phyloP scores from a whole-genome alignment of 495 filamentous ascomycete genomes.

The Penicillium psychrofluorescens region DNA sequence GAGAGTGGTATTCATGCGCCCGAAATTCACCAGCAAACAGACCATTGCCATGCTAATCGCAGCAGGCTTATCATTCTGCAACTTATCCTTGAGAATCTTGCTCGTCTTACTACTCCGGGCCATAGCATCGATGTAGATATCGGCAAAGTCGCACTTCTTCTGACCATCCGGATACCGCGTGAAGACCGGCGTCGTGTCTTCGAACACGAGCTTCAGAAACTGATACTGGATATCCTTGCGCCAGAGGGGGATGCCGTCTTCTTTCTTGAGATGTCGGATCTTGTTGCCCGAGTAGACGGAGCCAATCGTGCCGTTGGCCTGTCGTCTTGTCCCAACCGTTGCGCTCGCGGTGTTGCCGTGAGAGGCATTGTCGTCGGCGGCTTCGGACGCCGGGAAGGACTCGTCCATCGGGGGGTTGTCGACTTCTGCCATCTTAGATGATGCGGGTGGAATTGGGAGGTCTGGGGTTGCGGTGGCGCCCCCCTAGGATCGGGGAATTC shows the following conservation, averaged over 20 bases:
- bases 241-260: conserved; percentile 95
- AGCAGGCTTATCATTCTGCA: conserved; percentile 83
- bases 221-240: conserved; percentile 96
- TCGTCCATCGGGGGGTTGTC: conserved; percentile 38
- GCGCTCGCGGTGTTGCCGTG: conserved; percentile 47
- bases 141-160: conserved; percentile 77
- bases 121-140: conserved; percentile 98
- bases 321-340: conserved; percentile 53
- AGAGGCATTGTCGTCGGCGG: conserved; percentile 33
- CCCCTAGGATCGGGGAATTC: conserved; percentile 11
- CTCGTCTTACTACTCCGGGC: conserved; percentile 97
- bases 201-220: conserved; percentile 86
- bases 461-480: conserved; percentile 6
- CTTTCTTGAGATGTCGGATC: conserved; percentile 93
- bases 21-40: conserved; percentile 93
- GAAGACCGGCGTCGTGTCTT: conserved; percentile 77
- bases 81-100: conserved; percentile 95
- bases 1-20: conserved; percentile 96
- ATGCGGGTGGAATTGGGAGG: background rate
- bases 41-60: conserved; percentile 99
- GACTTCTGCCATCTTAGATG: conserved; percentile 30
- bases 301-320: conserved; percentile 58
- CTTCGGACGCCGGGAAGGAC: conserved; percentile 37
- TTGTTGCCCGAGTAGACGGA: conserved; percentile 83
- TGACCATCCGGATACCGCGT: conserved; percentile 70